Conservation (phyloP, 169 alveolate species). For the Plasmodium cynomolgi region DNA sequence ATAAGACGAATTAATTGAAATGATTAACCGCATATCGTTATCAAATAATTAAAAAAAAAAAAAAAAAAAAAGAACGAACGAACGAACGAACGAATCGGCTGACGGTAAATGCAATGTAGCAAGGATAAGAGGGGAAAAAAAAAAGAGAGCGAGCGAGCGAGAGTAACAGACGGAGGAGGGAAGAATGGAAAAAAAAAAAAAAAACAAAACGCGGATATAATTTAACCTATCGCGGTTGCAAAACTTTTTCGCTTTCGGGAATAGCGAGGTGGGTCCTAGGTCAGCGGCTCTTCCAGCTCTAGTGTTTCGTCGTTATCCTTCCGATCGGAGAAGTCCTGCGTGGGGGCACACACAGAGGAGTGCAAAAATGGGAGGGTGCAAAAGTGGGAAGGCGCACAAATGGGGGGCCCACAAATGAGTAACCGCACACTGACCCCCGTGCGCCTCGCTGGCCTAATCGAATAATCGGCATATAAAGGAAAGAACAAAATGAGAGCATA, state of each 20-base stretch:
- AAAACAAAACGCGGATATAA: not conserved
- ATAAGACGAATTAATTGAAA: not conserved
- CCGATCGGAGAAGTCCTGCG: conserved; percentile 67
- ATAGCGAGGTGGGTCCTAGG: not conserved
- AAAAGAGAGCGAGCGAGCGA: not conserved
- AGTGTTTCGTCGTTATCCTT: conserved; percentile 51
- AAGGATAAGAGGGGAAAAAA: not conserved
- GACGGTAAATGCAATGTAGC: not conserved
- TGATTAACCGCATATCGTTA: not conserved
- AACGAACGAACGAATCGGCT: not conserved
- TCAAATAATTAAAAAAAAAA: not conserved
- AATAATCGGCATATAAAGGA: not conserved
- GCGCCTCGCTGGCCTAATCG: not conserved
- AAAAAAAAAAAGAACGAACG: not conserved
- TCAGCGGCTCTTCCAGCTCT: conserved; percentile 71
- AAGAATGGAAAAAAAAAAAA: conserved; percentile 11
- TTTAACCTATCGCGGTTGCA: not conserved
- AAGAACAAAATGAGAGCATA: not conserved
- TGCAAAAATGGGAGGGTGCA: not conserved
- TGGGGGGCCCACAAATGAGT: not conserved
- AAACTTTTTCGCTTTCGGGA: not conserved
- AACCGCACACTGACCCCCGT: not conserved
- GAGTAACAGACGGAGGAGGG: not conserved
- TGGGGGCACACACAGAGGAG: not conserved
- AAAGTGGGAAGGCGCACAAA: not conserved